Evolutionary conservation across 2,329 filamentous ascomycete species (phyloP).

Genomic region (Calonectria pseudoreteaudii): DNA sequence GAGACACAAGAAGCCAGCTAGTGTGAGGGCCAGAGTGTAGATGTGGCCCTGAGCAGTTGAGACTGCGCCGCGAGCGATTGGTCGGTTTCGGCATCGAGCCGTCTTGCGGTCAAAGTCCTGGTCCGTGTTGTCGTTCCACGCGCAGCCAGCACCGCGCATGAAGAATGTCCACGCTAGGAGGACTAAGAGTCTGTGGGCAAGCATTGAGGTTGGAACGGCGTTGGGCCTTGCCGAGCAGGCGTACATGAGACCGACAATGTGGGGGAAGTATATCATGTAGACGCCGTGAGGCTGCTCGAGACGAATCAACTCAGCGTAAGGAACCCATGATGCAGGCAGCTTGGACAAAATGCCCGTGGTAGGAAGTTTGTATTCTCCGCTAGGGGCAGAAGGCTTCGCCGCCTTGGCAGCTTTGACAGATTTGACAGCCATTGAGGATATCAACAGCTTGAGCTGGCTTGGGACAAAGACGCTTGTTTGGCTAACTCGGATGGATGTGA

Average conservation of each 20-base stretch:
- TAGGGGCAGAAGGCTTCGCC: not conserved
- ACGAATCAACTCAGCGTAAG: slow-evolving; percentile 65
- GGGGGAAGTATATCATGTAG: slow-evolving; percentile 65
- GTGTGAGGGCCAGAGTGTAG: slow-evolving; percentile 18
- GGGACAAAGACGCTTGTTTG: not conserved
- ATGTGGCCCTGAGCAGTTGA: slow-evolving; percentile 55
- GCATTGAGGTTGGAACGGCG: slow-evolving; percentile 41
- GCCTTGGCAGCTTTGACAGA: not conserved
- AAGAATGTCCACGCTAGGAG: slow-evolving; percentile 55
- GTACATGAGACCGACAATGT: slow-evolving; percentile 58
- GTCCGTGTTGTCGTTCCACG: slow-evolving; percentile 69
- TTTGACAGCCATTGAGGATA: slow-evolving; percentile 8
- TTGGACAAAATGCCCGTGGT: slow-evolving; percentile 56
- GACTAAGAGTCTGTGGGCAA: slow-evolving; percentile 50
- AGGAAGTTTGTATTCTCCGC: slow-evolving; percentile 54
- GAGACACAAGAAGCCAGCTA: not conserved
- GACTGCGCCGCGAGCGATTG: slow-evolving; percentile 62
- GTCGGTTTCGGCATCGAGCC: slow-evolving; percentile 59
- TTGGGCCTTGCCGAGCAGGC: slow-evolving; percentile 52
- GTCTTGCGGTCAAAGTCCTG: slow-evolving; percentile 65
- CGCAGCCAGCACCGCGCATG: slow-evolving; percentile 56
- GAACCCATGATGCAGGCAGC: slow-evolving; percentile 62
- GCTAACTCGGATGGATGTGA: not conserved
- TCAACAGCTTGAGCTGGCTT: not conserved
- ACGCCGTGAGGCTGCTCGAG: slow-evolving; percentile 63